A percentile compares a stretch with the other conserved stretches of the same genome.
phyloP scores from a whole-genome alignment of 371 early-diverging fungal species.

The Nematocida sp. region DNA sequence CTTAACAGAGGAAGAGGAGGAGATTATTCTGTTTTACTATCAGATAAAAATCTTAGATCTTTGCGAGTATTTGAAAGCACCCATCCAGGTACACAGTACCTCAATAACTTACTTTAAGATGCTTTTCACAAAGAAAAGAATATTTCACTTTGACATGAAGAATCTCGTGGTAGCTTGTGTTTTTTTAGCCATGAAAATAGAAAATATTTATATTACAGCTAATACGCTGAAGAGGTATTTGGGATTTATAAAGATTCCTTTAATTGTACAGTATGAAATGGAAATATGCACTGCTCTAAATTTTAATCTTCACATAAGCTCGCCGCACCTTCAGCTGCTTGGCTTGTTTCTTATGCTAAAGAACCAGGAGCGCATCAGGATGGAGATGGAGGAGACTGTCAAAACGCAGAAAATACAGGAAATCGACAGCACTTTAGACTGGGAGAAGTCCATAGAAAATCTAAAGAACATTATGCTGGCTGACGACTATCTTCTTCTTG shows the following conservation, averaged over 20 bases:
- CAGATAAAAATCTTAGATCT: slow-evolving; percentile 41
- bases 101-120: slow-evolving; percentile 43
- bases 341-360: slow-evolving; percentile 45
- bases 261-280: slow-evolving; percentile 43
- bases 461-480: slow-evolving; percentile 43
- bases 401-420: slow-evolving; percentile 46
- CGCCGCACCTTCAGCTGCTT: slow-evolving; percentile 43
- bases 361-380: slow-evolving; percentile 21
- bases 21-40: slow-evolving; percentile 49
- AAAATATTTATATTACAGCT: slow-evolving; percentile 41
- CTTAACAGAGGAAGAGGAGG: slow-evolving; percentile 51
- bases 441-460: slow-evolving; percentile 41
- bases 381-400: slow-evolving; percentile 2
- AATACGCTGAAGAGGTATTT: slow-evolving; percentile 9
- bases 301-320: slow-evolving; percentile 46
- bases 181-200: slow-evolving; percentile 47
- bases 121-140: slow-evolving; percentile 31
- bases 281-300: slow-evolving; percentile 53
- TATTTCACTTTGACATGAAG: slow-evolving; percentile 51
- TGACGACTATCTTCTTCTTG: slow-evolving; percentile 35
- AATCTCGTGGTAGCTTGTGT: slow-evolving; percentile 44
- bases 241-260: slow-evolving; percentile 2
- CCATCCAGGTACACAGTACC: slow-evolving; percentile 51
- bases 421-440: slow-evolving; percentile 15
- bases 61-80: slow-evolving; percentile 43